Conservation (phyloP, 805 yeast species). For the Schizosaccharomyces cryophilus region DNA sequence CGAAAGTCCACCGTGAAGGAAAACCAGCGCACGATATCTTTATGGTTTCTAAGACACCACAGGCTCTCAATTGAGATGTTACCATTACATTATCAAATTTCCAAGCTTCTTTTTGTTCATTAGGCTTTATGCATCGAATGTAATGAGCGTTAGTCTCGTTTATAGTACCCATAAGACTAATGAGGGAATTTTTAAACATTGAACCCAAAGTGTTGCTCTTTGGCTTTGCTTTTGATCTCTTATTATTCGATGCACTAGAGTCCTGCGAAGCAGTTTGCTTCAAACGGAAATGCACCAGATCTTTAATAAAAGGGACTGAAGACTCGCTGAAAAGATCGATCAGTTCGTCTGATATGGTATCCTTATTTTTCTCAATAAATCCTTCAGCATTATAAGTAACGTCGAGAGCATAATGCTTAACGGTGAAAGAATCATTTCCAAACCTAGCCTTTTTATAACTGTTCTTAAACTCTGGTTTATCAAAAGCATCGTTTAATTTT, state of each 20-base stretch:
- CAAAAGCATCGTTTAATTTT: slow-evolving; percentile 61
- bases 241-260: slow-evolving; percentile 8
- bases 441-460: slow-evolving; percentile 83
- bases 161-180: slow-evolving; percentile 79
- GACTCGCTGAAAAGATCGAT: slow-evolving; percentile 57
- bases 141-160: slow-evolving; percentile 89
- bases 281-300: slow-evolving; percentile 38
- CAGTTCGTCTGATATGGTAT: slow-evolving; percentile 90
- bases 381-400: slow-evolving; percentile 84
- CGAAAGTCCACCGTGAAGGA: slow-evolving; percentile 88
- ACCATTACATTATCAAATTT: slow-evolving; percentile 89
- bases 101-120: slow-evolving; percentile 87
- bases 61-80: slow-evolving; percentile 79
- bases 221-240: slow-evolving; percentile 12
- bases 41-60: slow-evolving; percentile 95
- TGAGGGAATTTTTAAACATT: slow-evolving; percentile 73
- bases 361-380: slow-evolving; percentile 88
- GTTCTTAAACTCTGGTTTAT: slow-evolving; percentile 42
- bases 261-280: slow-evolving; percentile 13
- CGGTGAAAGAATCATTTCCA: slow-evolving; percentile 75
- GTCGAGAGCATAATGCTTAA: slow-evolving; percentile 82
- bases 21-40: slow-evolving; percentile 93
- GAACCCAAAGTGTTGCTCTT: slow-evolving; percentile 87
- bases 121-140: slow-evolving; percentile 91
- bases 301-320: slow-evolving; percentile 36